phyloP scores from a whole-genome alignment of 1,284 basidiomycete species.

The Moesziomyces antarcticus region DNA sequence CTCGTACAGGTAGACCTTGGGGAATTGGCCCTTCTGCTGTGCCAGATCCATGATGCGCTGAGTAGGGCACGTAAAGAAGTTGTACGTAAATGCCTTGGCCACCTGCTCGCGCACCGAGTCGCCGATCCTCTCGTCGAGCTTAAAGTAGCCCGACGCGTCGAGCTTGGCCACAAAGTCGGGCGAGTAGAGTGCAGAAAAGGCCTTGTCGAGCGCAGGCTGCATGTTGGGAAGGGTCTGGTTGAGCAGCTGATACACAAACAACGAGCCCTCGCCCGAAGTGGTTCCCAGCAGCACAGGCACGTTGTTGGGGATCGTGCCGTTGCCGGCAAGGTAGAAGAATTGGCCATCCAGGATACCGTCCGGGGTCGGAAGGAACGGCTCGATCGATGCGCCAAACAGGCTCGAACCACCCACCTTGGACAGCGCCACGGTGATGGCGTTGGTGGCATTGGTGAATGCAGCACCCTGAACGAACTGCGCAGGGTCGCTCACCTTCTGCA shows the following conservation, averaged over 20 bases:
- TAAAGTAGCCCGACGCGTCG: conserved; percentile 22
- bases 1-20: conserved; percentile 40
- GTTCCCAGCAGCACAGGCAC: conserved; percentile 38
- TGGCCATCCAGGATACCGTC: conserved; percentile 41
- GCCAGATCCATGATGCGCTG: conserved; percentile 30
- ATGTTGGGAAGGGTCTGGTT: conserved; percentile 14
- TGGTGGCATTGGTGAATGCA: conserved; percentile 23
- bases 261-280: conserved; percentile 30
- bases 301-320: conserved; percentile 41
- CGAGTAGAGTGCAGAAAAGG: conserved; percentile 8
- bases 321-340: conserved; percentile 43
- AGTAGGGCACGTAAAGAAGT: conserved; percentile 45
- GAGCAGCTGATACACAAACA: conserved; percentile 31
- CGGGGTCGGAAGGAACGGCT: conserved; percentile 41
- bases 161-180: conserved; percentile 12
- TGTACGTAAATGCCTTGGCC: conserved; percentile 32
- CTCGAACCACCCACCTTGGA: conserved; percentile 5
- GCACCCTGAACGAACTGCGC: conserved; percentile 21
- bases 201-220: conserved; percentile 22
- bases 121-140: conserved; percentile 16
- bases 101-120: conserved; percentile 33
- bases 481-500: conserved; percentile 30
- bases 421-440: conserved; percentile 16
- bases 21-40: conserved; percentile 13
- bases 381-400: conserved; percentile 12